A percentile compares a stretch with the other conserved stretches of the same genome.
These are phyloP conservation scores for Papilionanthe hybrid DNA, from an alignment of 116 monocot species.

Conservation along the genomic window DNA sequence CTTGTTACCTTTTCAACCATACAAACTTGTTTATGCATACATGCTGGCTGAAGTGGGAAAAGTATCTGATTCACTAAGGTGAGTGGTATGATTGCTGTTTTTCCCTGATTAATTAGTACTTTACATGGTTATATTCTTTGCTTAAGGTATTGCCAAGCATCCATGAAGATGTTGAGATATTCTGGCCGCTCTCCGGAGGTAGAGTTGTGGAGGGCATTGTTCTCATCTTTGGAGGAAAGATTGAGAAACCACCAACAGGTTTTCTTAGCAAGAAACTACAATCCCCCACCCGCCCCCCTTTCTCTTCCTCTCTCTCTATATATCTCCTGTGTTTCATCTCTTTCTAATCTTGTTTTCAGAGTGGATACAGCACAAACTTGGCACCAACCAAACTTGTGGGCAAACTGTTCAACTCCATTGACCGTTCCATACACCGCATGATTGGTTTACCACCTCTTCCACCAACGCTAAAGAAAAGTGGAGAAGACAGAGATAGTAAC, in stretches of 20 bases:
- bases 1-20: slow-evolving; percentile 80
- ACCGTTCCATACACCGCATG: slow-evolving; percentile 76
- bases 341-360: slow-evolving; percentile 33
- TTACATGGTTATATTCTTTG: background rate
- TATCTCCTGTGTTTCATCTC: background rate
- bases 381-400: slow-evolving; percentile 83
- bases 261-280: background rate
- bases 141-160: slow-evolving; percentile 89
- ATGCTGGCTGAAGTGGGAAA: slow-evolving; percentile 97
- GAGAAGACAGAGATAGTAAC: slow-evolving; percentile 21
- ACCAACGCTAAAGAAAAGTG: slow-evolving; percentile 33
- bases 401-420: slow-evolving; percentile 76
- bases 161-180: slow-evolving; percentile 65
- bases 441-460: slow-evolving; percentile 67
- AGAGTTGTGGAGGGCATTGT: slow-evolving; percentile 62
- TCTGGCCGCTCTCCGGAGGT: slow-evolving; percentile 66
- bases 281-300: too few relatives aligned
- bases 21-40: slow-evolving; percentile 91
- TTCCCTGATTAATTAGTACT: background rate
- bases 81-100: slow-evolving; percentile 9
- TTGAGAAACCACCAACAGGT: slow-evolving; percentile 86
- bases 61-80: slow-evolving; percentile 84
- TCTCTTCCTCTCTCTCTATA: background rate
- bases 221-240: slow-evolving; percentile 84
- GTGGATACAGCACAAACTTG: slow-evolving; percentile 75